Evolutionary conservation across 148 eudicot genomes (phyloP).

Genomic region (Fagopyrum homotropicum): DNA sequence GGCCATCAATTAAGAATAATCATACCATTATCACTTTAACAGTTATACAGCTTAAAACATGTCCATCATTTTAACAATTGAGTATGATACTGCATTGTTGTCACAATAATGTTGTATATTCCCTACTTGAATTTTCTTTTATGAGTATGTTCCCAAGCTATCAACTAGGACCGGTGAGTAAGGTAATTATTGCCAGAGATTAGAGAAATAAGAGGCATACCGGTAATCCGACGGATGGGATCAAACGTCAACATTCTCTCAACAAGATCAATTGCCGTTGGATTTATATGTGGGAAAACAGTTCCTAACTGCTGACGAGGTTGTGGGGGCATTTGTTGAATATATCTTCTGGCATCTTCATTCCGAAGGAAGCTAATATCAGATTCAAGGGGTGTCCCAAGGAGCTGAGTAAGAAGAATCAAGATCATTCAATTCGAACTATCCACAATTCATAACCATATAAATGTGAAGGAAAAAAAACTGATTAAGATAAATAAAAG

Average conservation of each 20-base stretch:
- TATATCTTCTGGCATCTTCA: slow-evolving; percentile 75
- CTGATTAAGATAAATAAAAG: not conserved
- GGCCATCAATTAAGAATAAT: not conserved
- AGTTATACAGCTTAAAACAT: not conserved
- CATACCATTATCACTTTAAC: not conserved
- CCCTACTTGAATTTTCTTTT: too few species aligned
- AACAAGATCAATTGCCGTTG: slow-evolving; percentile 72
- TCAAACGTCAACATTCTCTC: slow-evolving; percentile 85
- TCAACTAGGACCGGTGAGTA: not conserved
- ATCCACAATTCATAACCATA: too few species aligned
- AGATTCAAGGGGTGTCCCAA: slow-evolving; percentile 76
- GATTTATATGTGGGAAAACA: slow-evolving; percentile 66
- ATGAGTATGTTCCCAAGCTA: too few species aligned
- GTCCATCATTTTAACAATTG: not conserved
- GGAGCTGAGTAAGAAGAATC: slow-evolving; percentile 33
- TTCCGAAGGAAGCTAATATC: slow-evolving; percentile 55
- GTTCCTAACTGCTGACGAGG: slow-evolving; percentile 52
- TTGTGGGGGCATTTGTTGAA: slow-evolving; percentile 52
- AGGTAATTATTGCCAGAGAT: not conserved
- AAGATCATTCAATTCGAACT: not conserved
- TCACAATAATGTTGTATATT: not conserved
- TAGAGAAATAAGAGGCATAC: slow-evolving; percentile 23
- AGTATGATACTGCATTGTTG: not conserved
- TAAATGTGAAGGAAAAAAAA: not conserved
- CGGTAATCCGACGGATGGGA: slow-evolving; percentile 76